Percentiles rank a stretch among this genome's conserved stretches.
These are phyloP conservation scores for Lagenidium giganteum DNA, from an alignment of 352 stramenopile species.

Conservation along the genomic window DNA sequence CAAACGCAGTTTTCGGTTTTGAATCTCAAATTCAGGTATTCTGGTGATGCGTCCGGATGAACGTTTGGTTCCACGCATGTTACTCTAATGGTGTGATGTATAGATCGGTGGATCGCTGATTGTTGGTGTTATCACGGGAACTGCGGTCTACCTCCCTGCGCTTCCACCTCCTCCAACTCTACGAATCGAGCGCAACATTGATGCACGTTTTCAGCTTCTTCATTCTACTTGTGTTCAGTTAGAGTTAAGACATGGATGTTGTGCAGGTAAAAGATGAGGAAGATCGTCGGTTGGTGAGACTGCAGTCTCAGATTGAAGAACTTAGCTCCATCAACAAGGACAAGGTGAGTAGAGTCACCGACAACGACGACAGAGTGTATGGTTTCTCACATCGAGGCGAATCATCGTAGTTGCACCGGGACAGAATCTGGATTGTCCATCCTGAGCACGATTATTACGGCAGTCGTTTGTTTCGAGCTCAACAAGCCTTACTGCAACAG, in stretches of 20 bases:
- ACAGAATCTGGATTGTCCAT: conserved; percentile 54
- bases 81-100: background rate
- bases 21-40: conserved; percentile 85
- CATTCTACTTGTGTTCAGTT: no score
- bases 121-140: conserved; percentile 88
- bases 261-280: conserved; percentile 92
- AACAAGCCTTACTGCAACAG: no score
- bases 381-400: no score
- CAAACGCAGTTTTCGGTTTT: conserved; percentile 96
- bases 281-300: conserved; percentile 88
- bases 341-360: conserved; percentile 28
- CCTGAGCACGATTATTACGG: conserved; percentile 53
- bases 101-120: conserved; percentile 85
- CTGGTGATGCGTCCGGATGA: background rate
- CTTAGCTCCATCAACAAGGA: conserved; percentile 80
- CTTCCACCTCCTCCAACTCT: conserved; percentile 92
- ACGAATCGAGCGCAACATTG: conserved; percentile 93
- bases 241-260: no score
- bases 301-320: conserved; percentile 92
- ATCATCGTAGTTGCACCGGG: conserved; percentile 59
- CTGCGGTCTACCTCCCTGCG: conserved; percentile 91
- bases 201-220: conserved; percentile 40
- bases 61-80: background rate
- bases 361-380: background rate
- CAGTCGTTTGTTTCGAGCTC: conserved; percentile 22